A percentile compares a stretch with the other conserved stretches of the same genome.
These are phyloP conservation scores for Komagataella populi DNA, from an alignment of 805 yeast species.

Conservation along the genomic window DNA sequence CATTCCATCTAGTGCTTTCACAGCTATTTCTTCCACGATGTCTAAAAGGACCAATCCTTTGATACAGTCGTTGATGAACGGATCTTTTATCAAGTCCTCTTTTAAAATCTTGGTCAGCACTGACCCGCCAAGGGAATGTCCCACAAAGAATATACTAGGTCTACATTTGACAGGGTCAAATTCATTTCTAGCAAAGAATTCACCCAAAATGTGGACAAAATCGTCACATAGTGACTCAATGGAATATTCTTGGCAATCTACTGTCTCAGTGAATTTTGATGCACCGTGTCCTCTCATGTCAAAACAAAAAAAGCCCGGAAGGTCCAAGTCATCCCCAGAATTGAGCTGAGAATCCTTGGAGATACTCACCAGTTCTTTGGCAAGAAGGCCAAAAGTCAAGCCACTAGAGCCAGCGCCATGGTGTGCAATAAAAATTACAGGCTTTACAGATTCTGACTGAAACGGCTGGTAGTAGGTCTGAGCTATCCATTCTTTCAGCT, in stretches of 20 bases:
- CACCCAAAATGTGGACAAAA: conserved; percentile 30
- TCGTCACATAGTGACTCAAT: conserved; percentile 46
- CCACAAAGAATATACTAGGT: conserved; percentile 46
- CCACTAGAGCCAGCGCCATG: conserved; percentile 96
- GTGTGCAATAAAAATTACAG: conserved; percentile 55
- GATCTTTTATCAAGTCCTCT: conserved; percentile 8
- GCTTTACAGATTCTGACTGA: conserved; percentile 16
- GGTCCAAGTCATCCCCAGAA: conserved; percentile 13
- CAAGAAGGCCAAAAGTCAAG: conserved; percentile 54
- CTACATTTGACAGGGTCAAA: conserved; percentile 7
- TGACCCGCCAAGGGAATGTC: conserved; percentile 92
- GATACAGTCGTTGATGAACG: conserved; percentile 15
- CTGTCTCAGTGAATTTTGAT: conserved; percentile 19
- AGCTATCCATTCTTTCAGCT: conserved; percentile 19
- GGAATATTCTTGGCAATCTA: conserved; percentile 21
- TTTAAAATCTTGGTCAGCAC: conserved; percentile 45
- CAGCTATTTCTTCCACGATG: conserved; percentile 90
- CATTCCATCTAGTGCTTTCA: conserved; percentile 56
- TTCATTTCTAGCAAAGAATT: conserved; percentile 17
- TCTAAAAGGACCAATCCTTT: conserved; percentile 73
- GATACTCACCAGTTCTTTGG: conserved; percentile 25
- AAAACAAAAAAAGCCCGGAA: conserved; percentile 54
- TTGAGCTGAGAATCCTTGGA: conserved; percentile 10
- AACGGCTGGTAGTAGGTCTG: conserved; percentile 50
- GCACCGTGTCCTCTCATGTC: conserved; percentile 85